A percentile compares a stretch with the other conserved stretches of the same genome.
These are phyloP conservation scores for Tylopilus sp. DNA, from an alignment of 768 basidiomycete genomes.

Conservation along the genomic window DNA sequence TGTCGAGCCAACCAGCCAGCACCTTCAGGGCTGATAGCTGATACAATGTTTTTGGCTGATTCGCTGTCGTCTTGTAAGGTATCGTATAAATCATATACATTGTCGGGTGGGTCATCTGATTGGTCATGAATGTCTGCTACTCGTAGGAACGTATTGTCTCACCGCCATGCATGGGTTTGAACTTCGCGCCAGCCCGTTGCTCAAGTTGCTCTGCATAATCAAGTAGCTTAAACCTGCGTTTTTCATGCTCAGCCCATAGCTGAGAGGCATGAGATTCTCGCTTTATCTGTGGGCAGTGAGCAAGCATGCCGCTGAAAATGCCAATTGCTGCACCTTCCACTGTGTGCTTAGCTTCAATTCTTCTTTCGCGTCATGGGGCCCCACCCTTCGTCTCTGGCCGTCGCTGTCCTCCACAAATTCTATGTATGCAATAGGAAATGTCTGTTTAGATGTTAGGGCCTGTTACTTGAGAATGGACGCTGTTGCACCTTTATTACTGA, in stretches of 20 bases:
- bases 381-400: constrained; percentile 48
- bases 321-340: constrained; percentile 61
- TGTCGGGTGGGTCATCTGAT: constrained; percentile 36
- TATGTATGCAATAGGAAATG: constrained; percentile 76
- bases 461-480: background rate
- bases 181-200: constrained; percentile 47
- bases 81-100: constrained; percentile 57
- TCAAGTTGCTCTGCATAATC: constrained; percentile 67
- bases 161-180: constrained; percentile 43
- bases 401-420: constrained; percentile 54
- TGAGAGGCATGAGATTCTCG: constrained; percentile 58
- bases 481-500: constrained; percentile 57
- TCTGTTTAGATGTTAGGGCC: constrained; percentile 33
- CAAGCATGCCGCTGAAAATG: background rate
- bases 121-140: background rate
- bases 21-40: constrained; percentile 39
- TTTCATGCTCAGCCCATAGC: constrained; percentile 55
- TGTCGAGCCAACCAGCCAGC: constrained; percentile 64
- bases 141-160: constrained; percentile 1
- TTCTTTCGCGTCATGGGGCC: constrained; percentile 68
- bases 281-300: constrained; percentile 41
- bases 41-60: constrained; percentile 42
- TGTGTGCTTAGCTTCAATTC: constrained; percentile 55
- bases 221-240: constrained; percentile 48
- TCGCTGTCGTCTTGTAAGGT: constrained; percentile 54